Evolutionary conservation across 176 grass and related monocot genomes (phyloP).

Genomic region (Oryza coarctata): DNA sequence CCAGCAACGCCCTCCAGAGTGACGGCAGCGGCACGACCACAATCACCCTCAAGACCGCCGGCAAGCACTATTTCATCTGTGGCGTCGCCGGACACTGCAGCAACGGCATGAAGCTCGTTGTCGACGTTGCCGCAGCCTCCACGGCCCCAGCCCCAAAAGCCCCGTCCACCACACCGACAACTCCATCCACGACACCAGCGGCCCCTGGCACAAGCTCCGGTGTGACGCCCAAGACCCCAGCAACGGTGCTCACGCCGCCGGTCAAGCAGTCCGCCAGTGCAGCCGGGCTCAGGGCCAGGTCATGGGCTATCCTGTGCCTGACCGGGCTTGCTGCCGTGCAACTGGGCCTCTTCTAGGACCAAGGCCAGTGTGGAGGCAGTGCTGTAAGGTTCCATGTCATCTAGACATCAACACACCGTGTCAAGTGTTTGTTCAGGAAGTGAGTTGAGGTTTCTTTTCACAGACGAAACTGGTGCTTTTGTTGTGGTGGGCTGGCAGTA

Average conservation of each 20-base stretch:
- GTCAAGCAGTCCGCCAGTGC: slow-evolving; percentile 31
- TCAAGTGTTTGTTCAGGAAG: slow-evolving; percentile 23
- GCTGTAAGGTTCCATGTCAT: slow-evolving; percentile 47
- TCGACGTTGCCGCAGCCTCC: slow-evolving; percentile 40
- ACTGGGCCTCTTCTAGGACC: slow-evolving; percentile 50
- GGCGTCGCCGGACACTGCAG: slow-evolving; percentile 63
- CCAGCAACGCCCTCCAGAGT: slow-evolving; percentile 52
- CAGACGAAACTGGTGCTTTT: slow-evolving; percentile 20
- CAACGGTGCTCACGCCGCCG: slow-evolving; percentile 8
- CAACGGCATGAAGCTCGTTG: slow-evolving; percentile 74
- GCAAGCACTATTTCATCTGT: slow-evolving; percentile 89
- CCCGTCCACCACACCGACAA: slow-evolving; percentile 23
- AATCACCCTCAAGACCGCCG: slow-evolving; percentile 63
- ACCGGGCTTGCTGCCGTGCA: slow-evolving; percentile 41
- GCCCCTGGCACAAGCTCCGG: slow-evolving; percentile 30
- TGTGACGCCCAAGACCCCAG: slow-evolving; percentile 28
- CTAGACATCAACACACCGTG: neutral
- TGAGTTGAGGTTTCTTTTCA: slow-evolving; percentile 30
- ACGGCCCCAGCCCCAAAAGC: slow-evolving; percentile 12
- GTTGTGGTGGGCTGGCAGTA: neutral
- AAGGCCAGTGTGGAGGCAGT: slow-evolving; percentile 74
- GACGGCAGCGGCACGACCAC: slow-evolving; percentile 57
- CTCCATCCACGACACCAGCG: slow-evolving; percentile 7
- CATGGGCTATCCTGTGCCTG: slow-evolving; percentile 19
- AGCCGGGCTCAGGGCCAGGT: slow-evolving; percentile 32